Evolutionary conservation across 208 protist genomes (phyloP), one percentile per base, ranked within the genome.

Genomic region (Acanthamoeba sp.): DNA sequence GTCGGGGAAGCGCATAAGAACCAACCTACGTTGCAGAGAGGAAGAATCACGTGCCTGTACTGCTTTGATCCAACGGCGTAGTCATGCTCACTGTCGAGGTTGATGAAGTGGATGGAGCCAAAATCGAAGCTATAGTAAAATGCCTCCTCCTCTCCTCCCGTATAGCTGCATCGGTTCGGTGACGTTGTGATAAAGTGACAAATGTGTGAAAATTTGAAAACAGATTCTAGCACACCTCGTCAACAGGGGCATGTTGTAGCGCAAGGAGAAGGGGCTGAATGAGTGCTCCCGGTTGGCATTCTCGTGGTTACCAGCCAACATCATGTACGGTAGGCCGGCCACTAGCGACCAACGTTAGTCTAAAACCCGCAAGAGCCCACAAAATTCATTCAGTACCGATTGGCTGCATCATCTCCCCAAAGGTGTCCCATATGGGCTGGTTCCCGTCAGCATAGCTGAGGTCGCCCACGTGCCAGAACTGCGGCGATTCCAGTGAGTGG

Each of bases 121-220:
- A 57, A 93, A 42, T 93, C 32, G 29, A 93, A 93, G 89, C 89
- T 93, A 34, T 93, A 93, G 40, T 82, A 93, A n/a, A 42, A 71
- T 4, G 16, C 18, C 12, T 50, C 38, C 1, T 6, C 9, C 4
- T 32, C 32, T 0, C 71, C 71, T 1, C 20, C 38, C 5, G 36
- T 52, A 22, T 18, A 82, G 40, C 71, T 82, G 71, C 45, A 50
- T 16, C 45, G 45, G 59, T 27, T 71, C 24, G 7, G 1, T 0
- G 64, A 69, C n/a, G n/a, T n/a, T n/a, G n/a, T n/a, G 4, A 20
- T 0, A 27, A 22, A 32, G 16, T 22, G 16, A 45, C 3, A 20
- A 78, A 40, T 42, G 18, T 34, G 1, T n/a, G 20, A n/a, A n/a
- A n/a, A 16, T 55, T 24, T 55, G 50, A 20, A 20, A 0, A 20